A percentile compares a stretch with the other conserved stretches of the same genome.
phyloP scores from a whole-genome alignment of 2,329 filamentous ascomycete genomes.

The Thielaviopsis cerberus region DNA sequence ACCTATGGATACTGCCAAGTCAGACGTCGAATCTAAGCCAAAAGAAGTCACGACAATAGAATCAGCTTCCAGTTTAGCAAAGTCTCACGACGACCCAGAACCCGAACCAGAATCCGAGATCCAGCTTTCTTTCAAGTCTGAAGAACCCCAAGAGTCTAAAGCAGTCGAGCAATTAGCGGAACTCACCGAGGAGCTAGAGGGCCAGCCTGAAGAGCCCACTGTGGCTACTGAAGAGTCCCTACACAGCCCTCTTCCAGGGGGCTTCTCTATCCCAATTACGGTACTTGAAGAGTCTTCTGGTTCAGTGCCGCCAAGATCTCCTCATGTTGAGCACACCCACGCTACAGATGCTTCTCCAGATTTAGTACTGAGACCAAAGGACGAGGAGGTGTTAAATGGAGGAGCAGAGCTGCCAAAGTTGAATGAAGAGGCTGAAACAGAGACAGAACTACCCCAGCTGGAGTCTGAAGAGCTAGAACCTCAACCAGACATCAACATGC shows the following conservation, averaged over 20 bases:
- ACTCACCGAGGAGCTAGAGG: neutral
- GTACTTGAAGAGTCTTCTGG: conserved; percentile 35
- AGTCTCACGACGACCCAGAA: neutral
- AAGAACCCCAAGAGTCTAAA: neutral
- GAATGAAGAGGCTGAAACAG: neutral
- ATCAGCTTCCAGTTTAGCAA: neutral
- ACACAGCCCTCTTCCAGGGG: neutral
- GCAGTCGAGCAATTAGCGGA: neutral
- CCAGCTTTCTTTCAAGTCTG: neutral
- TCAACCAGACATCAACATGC: neutral
- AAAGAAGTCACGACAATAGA: neutral
- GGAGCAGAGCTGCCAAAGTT: neutral
- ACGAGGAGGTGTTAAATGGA: neutral
- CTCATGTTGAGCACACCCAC: conserved; percentile 27
- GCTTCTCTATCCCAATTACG: conserved; percentile 27
- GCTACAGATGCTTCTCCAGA: conserved; percentile 36
- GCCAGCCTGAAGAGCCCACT: neutral
- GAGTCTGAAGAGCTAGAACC: neutral
- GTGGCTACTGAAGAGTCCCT: neutral
- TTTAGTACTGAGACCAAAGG: conserved; percentile 24
- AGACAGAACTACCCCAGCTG: neutral
- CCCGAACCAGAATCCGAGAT: neutral
- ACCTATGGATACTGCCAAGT: neutral
- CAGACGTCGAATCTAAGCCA: neutral
- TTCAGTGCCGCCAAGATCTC: conserved; percentile 25